Conservation (phyloP, 2,329 filamentous ascomycete genomes). For the Colletotrichum sp. region DNA sequence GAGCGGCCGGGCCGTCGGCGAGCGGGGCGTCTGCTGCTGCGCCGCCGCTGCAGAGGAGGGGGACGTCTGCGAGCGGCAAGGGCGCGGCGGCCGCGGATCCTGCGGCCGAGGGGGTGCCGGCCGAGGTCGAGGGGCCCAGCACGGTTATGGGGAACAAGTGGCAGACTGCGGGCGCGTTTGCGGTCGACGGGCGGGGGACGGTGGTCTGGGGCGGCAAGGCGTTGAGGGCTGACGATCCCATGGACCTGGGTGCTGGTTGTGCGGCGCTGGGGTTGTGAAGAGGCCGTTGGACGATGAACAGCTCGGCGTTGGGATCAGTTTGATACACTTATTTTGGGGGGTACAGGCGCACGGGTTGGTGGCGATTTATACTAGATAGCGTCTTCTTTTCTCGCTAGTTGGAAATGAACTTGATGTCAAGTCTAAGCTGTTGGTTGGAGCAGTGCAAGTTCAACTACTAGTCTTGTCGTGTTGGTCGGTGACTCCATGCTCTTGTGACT, state of each 20-base stretch:
- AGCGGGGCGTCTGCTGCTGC: neutral
- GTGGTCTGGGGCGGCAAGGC: constrained; percentile 58
- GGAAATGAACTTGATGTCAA: neutral
- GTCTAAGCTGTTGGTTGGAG: neutral
- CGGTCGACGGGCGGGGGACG: constrained; percentile 52
- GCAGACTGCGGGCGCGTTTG: constrained; percentile 59
- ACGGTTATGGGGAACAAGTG: constrained; percentile 61
- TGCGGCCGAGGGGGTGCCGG: constrained; percentile 19
- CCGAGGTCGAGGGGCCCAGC: constrained; percentile 39
- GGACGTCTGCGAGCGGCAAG: constrained; percentile 1
- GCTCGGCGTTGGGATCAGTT: neutral
- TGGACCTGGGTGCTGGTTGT: constrained; percentile 57
- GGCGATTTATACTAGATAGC: neutral
- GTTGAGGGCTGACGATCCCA: constrained; percentile 51
- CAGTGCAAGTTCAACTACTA: neutral
- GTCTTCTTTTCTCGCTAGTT: neutral
- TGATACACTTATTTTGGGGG: neutral
- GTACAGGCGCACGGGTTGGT: neutral
- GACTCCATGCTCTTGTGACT: neutral
- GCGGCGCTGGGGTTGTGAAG: constrained; percentile 31
- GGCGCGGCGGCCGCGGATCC: neutral
- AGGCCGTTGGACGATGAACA: neutral
- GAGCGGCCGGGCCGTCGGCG: neutral
- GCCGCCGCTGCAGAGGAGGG: constrained; percentile 9
- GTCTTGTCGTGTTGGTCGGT: neutral